Percentiles rank a stretch among this genome's conserved stretches.
These are phyloP conservation scores for Fagopyrum tataricum DNA, from an alignment of 148 eudicot species.

Conservation along the genomic window DNA sequence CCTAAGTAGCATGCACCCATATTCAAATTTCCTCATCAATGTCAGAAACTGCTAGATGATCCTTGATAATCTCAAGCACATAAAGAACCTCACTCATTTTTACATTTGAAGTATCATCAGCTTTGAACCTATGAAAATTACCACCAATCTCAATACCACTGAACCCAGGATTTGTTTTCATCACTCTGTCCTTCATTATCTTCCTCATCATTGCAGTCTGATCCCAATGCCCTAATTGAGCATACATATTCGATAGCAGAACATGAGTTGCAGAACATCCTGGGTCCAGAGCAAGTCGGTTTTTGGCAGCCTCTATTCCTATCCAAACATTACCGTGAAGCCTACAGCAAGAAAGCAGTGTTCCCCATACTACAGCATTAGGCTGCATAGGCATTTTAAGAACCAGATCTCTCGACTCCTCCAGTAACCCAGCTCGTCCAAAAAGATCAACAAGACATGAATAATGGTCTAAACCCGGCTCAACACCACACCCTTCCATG, in stretches of 20 bases:
- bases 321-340: slow-evolving; percentile 36
- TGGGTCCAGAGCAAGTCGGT: slow-evolving; percentile 44
- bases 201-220: slow-evolving; percentile 51
- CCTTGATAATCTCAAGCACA: slow-evolving; percentile 27
- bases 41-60: slow-evolving; percentile 22
- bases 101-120: slow-evolving; percentile 23
- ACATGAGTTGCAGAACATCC: slow-evolving; percentile 55
- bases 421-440: slow-evolving; percentile 49
- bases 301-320: slow-evolving; percentile 50
- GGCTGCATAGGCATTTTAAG: slow-evolving; percentile 41
- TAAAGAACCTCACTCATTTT: slow-evolving; percentile 24
- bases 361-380: slow-evolving; percentile 52
- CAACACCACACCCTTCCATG: slow-evolving; percentile 32
- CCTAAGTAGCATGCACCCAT: not conserved
- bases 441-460: slow-evolving; percentile 72
- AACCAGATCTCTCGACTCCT: slow-evolving; percentile 36
- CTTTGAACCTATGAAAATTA: slow-evolving; percentile 47
- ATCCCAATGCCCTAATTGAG: slow-evolving; percentile 35
- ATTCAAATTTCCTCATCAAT: not conserved
- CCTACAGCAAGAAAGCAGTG: slow-evolving; percentile 57
- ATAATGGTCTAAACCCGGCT: slow-evolving; percentile 47
- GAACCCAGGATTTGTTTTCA: slow-evolving; percentile 57
- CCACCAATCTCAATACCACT: slow-evolving; percentile 71
- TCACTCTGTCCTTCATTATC: slow-evolving; percentile 49
- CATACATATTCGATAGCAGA: slow-evolving; percentile 57